Evolutionary conservation across 1,284 basidiomycete genomes (phyloP), one percentile per base, ranked within the genome.

Genomic region (Phellopilus nigrolimitatus): DNA sequence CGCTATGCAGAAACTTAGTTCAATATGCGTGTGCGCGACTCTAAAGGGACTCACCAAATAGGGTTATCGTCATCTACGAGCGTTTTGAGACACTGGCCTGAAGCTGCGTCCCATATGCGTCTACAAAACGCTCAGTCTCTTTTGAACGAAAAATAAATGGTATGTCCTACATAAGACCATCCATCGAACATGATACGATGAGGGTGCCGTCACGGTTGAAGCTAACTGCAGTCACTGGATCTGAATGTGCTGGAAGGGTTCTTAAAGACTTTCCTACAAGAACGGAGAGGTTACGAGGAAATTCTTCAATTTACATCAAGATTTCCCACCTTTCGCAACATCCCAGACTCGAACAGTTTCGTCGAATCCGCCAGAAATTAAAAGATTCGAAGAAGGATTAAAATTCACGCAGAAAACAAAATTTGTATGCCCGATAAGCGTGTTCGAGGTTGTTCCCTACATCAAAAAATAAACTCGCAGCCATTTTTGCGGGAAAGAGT

Each of bases 261-360:
- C 88, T 86, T 60, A 95, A 67, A 3, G 82, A 81, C 64, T 76
- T 84, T 4, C 88, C 93, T 84, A 62, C n/a, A 10, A 15, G 10
- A 15, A 2, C n/a, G 17, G 38, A 33, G 48, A 49, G 46, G 33
- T 21, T 30, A 43, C 21, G 53, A 12, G 37, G 33, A 21, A 22
- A 17, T 42, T 8, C 15, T n/a, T 45, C 8, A 47, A 5, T 24
- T 15, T 4, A 36, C 54, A 41, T 5, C 5, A n/a, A 27, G 9
- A 39, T 31, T 1, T 54, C 70, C n/a, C 56, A 89, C 90, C 91
- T 77, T 84, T 75, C 27, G 86, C 81, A n/a, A 95, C 84, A 64
- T 98, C 94, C 95, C 95, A 99, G 3, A 98, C 76, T 34, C 92
- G 80, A 6, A 97, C 90, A 8, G 90, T 92, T 72, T 99, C 95